These are phyloP conservation scores for Beauveria pseudobassiana DNA, from an alignment of 2,329 filamentous ascomycete species.

Conservation along the genomic window DNA sequence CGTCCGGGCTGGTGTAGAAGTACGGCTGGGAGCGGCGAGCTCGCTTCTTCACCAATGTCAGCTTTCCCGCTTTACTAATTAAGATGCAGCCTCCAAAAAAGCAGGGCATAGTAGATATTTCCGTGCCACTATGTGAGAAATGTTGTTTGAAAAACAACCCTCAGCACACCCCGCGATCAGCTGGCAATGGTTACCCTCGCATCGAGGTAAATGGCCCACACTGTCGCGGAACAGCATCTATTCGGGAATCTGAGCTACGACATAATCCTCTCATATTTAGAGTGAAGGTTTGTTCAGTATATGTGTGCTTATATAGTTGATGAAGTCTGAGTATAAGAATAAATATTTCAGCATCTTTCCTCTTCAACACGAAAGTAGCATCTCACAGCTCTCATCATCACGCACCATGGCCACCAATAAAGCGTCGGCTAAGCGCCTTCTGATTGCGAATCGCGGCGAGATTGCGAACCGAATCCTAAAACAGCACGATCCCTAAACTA, in stretches of 20 bases:
- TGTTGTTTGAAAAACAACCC: no score
- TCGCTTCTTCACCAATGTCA: no score
- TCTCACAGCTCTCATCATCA: neutral
- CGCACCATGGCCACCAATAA: neutral
- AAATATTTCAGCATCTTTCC: no score
- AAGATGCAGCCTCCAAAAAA: no score
- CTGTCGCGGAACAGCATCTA: neutral
- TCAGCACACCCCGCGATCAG: neutral
- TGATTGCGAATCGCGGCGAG: slow-evolving; percentile 54
- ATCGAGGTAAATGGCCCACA: neutral
- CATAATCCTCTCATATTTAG: neutral
- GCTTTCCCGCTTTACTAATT: no score
- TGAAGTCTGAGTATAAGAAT: neutral
- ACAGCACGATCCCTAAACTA: slow-evolving; percentile 38
- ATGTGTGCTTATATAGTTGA: neutral
- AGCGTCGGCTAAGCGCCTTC: slow-evolving; percentile 30
- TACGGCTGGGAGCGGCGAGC: no score
- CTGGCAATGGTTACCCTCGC: neutral
- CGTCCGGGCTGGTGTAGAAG: no score
- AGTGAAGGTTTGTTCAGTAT: neutral
- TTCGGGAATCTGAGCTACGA: neutral
- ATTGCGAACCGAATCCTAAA: slow-evolving; percentile 46
- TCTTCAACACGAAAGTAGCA: no score
- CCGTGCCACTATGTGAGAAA: no score
- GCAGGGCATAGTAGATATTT: no score